Evolutionary conservation across 495 filamentous ascomycete genomes (phyloP), one percentile per base, ranked within the genome.

Genomic region (Penicillium desertorum): DNA sequence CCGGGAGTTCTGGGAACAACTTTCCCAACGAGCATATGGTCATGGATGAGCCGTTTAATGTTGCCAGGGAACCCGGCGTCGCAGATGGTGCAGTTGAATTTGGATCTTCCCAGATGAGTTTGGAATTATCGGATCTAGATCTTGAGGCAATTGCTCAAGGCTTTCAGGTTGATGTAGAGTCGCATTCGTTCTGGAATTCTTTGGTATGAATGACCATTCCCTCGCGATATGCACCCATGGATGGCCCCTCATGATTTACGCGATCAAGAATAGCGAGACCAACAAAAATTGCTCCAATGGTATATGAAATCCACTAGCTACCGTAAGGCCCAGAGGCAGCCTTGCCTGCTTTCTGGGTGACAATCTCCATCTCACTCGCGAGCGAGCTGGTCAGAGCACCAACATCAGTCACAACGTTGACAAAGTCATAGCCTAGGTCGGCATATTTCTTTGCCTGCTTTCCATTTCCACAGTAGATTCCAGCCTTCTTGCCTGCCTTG

Each of bases 141-240:
- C 59, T 69, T 43, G 64, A 67, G 39, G 64, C 64, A 14, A 69
- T 69, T 56, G 62, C 62, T 4, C 59, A 69, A 41, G 60, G 67
- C 2, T 69, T 69, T 39, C 67, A 60, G 43, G 57, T 67, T 36
- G 64, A 67, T 45, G 52, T 60, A 5, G 66, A 69, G 32, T 51
- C 63, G 20, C 56, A 64, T 52, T 67, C 63, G 32, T 53, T 64
- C 3, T 64, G 64, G 66, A 59, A 64, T 37, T 62, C 64, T 12
- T 5, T 66, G 19, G 47, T 51, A 12, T 55, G 30, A 61, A 42
- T 49, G 16, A 22, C 1, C 1, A 48, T 48, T 29, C 11, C 30
- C 16, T 22, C 14, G 16, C 19, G 2, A 4, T 39, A 9, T 41
- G 45, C 22, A 30, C 14, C 5, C 10, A 39, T 39, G 16, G 5